Evolutionary conservation across 306 rosid genomes (phyloP), one percentile per base, ranked within the genome.

Genomic region (Rubus idaeus): DNA sequence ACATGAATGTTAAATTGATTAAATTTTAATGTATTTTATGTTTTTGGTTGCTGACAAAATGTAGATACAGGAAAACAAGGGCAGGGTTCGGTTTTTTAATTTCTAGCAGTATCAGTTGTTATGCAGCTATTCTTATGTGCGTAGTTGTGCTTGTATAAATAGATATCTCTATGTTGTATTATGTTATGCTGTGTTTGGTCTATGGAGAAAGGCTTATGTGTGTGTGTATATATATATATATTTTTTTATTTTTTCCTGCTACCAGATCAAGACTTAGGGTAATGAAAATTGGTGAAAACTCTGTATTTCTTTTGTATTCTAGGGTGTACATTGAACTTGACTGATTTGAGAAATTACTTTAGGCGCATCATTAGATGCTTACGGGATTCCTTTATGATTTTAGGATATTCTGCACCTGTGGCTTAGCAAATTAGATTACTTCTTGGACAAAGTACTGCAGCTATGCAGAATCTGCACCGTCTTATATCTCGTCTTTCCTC

Each of bases 391-490:
- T 39, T 64, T 39, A 64, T 64, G 46, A 21, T 8, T 64, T 37
- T 40, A 37, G 69, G 47, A 8, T 18, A 49, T 50, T 70, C 30
- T 30, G 23, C 39, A 17, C 61, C 46, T 55, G 69, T 13, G 45
- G 65, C 5, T 6, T 20, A 46, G 51, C 6, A 17, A 18, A 13
- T 4, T 58, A 26, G 72, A 20, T 26, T 67, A 10, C 55, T 23
- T 23, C 20, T 47, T 11, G 13, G 18, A 73, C 26, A 51, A 45
- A 30, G 30, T 67, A 57, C 63, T 21, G 23, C 30, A 39, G 74
- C 78, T 49, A 84, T 87, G 90, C 81, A 82, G 79, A 84, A 72
- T 63, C 70, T 87, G 65, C 87, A 79, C 21, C 85, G 81, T 17
- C 42, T 82, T 50, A 23, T 87, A 26, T 68, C 75, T 49, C 88